phyloP scores from a whole-genome alignment of 768 basidiomycete genomes.

The Naganishia kalamii region DNA sequence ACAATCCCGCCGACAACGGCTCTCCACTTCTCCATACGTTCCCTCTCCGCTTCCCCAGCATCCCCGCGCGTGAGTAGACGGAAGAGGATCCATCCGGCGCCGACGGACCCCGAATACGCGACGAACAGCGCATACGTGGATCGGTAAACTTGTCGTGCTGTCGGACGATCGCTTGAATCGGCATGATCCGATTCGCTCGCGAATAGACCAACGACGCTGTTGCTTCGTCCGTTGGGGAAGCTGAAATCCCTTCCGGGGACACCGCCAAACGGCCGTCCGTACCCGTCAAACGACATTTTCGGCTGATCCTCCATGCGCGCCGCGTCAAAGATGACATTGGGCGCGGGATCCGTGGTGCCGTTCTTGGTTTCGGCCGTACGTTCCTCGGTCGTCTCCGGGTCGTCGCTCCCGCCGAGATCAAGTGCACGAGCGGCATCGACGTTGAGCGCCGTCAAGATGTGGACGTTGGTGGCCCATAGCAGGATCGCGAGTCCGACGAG shows the following conservation, averaged over 20 bases:
- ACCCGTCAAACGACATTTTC: background rate
- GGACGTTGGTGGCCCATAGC: conserved; percentile 88
- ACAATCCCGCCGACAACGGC: conserved; percentile 67
- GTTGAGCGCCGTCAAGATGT: conserved; percentile 66
- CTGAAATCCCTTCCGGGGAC: too few species aligned
- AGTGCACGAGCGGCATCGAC: conserved; percentile 68
- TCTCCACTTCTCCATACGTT: conserved; percentile 66
- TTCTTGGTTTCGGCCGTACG: background rate
- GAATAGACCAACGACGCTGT: background rate
- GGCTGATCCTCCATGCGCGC: too few species aligned
- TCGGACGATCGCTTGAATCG: background rate
- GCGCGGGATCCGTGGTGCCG: background rate
- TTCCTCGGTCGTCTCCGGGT: background rate
- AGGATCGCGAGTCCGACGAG: conserved; percentile 72
- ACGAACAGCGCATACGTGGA: conserved; percentile 59
- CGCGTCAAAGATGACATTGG: background rate
- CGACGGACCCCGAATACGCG: conserved; percentile 58
- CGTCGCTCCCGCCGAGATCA: conserved; percentile 48
- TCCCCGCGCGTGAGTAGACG: conserved; percentile 51
- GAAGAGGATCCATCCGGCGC: conserved; percentile 65
- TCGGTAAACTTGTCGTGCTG: background rate
- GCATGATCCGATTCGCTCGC: too few species aligned
- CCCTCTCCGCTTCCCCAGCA: conserved; percentile 50
- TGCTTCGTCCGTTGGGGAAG: background rate
- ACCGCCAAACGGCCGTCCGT: background rate